A percentile compares a stretch with the other conserved stretches of the same genome.
phyloP scores from a whole-genome alignment of 441 rosid species.

The Breynia disticha region DNA sequence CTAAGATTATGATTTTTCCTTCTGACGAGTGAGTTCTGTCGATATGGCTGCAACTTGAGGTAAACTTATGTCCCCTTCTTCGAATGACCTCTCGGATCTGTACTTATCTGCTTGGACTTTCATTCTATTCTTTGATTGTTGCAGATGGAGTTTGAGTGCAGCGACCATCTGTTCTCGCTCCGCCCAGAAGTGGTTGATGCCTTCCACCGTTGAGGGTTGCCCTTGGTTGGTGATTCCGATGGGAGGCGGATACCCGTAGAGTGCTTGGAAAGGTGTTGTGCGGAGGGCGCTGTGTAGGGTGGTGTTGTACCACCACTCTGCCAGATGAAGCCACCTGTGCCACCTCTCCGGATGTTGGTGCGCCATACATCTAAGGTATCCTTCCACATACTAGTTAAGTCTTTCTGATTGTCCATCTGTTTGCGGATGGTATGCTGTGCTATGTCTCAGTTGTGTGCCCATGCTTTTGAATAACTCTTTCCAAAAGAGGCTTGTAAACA shows the following conservation, averaged over 20 bases:
- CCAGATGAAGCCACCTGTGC: neutral
- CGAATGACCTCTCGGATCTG: neutral
- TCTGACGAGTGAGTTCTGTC: neutral
- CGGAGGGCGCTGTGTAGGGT: neutral
- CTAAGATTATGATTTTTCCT: neutral
- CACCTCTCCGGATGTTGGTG: neutral
- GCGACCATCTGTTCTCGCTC: neutral
- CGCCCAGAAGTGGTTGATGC: neutral
- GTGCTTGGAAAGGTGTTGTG: neutral
- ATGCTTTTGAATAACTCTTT: neutral
- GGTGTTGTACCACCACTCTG: constrained; percentile 3
- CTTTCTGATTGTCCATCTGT: constrained; percentile 1
- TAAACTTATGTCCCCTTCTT: constrained; percentile 4
- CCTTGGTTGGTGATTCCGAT: too few relatives aligned
- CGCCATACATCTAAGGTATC: neutral
- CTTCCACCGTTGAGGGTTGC: neutral
- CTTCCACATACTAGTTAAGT: neutral
- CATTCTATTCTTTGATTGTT: neutral
- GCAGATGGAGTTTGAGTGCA: neutral
- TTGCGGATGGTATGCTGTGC: neutral
- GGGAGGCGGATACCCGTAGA: constrained; percentile 1
- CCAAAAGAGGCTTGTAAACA: neutral
- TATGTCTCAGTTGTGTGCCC: neutral
- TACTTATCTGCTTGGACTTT: neutral
- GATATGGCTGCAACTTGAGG: neutral